Conservation (phyloP, 139 green algal genomes). For the Raphidocelis subcapitata region DNA sequence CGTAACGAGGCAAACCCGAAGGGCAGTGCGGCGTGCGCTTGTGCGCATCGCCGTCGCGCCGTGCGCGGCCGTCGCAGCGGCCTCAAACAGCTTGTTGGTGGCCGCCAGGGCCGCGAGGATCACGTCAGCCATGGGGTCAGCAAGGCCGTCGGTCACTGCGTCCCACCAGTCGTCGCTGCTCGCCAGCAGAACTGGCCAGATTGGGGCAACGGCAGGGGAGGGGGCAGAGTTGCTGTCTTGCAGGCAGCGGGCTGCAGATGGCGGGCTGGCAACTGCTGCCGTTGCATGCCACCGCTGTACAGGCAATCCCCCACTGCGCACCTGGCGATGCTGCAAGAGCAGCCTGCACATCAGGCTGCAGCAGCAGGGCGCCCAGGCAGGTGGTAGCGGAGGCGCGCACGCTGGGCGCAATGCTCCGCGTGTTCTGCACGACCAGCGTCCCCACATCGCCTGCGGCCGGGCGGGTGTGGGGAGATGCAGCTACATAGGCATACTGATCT, state of each 20-base stretch:
- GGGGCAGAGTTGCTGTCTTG: too few relatives aligned
- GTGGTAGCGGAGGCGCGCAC: slow-evolving; percentile 20
- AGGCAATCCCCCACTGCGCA: not conserved
- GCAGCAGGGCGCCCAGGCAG: slow-evolving; percentile 14
- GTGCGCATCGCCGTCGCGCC: slow-evolving; percentile 1
- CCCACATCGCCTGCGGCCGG: slow-evolving; percentile 11
- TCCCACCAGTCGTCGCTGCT: slow-evolving; percentile 26
- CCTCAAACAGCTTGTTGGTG: slow-evolving; percentile 20
- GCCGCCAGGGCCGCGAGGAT: slow-evolving; percentile 13
- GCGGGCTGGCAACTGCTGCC: too few relatives aligned
- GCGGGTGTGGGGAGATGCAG: too few relatives aligned
- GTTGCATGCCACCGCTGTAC: too few relatives aligned
- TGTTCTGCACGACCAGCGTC: slow-evolving; percentile 19
- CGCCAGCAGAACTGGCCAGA: slow-evolving; percentile 2
- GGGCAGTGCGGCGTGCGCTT: slow-evolving; percentile 9
- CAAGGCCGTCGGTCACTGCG: slow-evolving; percentile 12
- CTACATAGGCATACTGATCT: not conserved
- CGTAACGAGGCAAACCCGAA: slow-evolving; percentile 3
- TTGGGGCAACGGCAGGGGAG: too few relatives aligned
- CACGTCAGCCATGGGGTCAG: slow-evolving; percentile 24
- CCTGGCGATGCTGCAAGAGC: slow-evolving; percentile 20
- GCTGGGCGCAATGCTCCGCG: slow-evolving; percentile 2
- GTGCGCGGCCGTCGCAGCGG: slow-evolving; percentile 4
- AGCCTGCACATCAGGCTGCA: slow-evolving; percentile 23
- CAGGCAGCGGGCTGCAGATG: too few relatives aligned